Evolutionary conservation across 2,329 filamentous ascomycete genomes (phyloP), one percentile per base, ranked within the genome.

Genomic region (Trichoderma cornu-damae): DNA sequence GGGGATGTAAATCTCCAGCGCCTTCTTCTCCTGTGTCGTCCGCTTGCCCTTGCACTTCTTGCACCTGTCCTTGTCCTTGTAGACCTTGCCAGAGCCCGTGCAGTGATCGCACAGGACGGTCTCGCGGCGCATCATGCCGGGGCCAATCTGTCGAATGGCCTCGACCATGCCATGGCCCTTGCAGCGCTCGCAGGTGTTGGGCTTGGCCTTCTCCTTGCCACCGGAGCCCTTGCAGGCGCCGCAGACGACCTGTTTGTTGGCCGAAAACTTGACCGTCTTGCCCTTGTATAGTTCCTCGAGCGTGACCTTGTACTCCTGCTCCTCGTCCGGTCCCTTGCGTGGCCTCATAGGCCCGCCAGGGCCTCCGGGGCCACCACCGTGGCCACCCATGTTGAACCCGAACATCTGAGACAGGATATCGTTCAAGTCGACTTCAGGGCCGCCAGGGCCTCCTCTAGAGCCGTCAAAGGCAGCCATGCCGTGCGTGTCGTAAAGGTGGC

Each of bases 31-130:
- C 67, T 91, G 87, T 43, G 85, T 84, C 12, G 90, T 91, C 61
- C 90, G 84, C 72, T 89, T 89, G 68, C 94, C 94, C 76, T 97
- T 97, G 84, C 94, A 99, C 79, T 94, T 96, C 80, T 96, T 96
- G 80, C 94, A 99, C 70, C 90, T 90, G 69, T 99, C 94, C 79
- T 97, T 97, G 69, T 96, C 90, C 73, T 93, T 93, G 77, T 86
- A 96, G 68, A 92, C 85, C 68, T 86, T 85, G 5, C 94, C 94
- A n/a, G 85, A 82, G 32, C 92, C 93, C 60, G 86, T 81, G 74
- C 94, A 99, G 67, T 87, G 86, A 66, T 88, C 86, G 73, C 94
- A 99, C 34, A 86, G 73, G 35, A 92, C 84, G 6, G 86, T 84
- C 67, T 90, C 87, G 67, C 90, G 88, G 28, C 90, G 89, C 61